Evolutionary conservation across 2,329 filamentous ascomycete genomes (phyloP).

Genomic region (Furcasterigmium sp.): DNA sequence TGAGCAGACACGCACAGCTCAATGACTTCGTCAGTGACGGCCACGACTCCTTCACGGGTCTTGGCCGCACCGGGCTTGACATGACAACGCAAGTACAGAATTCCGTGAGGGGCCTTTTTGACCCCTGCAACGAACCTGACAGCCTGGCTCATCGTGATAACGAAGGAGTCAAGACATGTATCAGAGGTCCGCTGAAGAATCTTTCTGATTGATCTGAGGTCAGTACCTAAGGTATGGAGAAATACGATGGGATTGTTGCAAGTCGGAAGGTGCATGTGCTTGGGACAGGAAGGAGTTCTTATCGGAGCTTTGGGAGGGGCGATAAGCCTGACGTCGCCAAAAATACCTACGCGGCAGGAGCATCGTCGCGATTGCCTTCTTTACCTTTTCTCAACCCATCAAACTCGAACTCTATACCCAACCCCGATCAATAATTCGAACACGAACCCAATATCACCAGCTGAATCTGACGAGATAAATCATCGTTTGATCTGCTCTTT

Average conservation of each 20-base stretch:
- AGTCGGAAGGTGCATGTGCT: not conserved
- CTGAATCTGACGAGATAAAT: too few species aligned
- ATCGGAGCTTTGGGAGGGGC: not conserved
- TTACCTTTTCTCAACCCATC: not conserved
- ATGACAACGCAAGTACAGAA: conserved; percentile 57
- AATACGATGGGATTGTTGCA: too few species aligned
- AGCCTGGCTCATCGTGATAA: conserved; percentile 11
- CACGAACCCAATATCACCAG: too few species aligned
- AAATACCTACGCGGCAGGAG: not conserved
- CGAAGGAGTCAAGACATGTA: too few species aligned
- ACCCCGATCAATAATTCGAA: too few species aligned
- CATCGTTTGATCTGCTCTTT: too few species aligned
- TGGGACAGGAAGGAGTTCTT: not conserved
- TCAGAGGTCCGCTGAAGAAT: too few species aligned
- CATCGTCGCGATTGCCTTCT: too few species aligned
- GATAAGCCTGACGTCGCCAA: not conserved
- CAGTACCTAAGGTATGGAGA: too few species aligned
- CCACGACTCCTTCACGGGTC: conserved; percentile 54
- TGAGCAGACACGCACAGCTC: conserved; percentile 63
- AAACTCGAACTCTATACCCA: not conserved
- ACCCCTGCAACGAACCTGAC: conserved; percentile 43
- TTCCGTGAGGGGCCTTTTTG: conserved; percentile 37
- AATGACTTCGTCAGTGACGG: conserved; percentile 50
- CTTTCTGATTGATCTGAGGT: too few species aligned
- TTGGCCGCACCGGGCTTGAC: conserved; percentile 63